Base-by-base conservation (phyloP, 1,139 yeast species). In the Yamadazyma dushanensis region DNA sequence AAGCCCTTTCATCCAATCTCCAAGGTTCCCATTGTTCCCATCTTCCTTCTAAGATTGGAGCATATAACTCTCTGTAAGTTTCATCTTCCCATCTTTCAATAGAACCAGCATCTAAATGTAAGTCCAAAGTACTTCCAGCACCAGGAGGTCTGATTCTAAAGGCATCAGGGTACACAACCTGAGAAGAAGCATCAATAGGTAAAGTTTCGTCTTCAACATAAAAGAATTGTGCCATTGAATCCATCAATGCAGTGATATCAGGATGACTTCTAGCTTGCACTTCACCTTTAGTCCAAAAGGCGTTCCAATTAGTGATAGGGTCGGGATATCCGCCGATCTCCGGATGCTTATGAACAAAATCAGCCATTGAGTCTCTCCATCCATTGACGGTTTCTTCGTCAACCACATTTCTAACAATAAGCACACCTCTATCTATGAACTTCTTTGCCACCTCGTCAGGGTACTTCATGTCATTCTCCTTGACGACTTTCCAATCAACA, bases 21-120 rank as follows among this genome's bases (percentile, higher is more conserved):
- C 55, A 71, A 3, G 77, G 65, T 40, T 73, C 76, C 50, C 59
- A 72, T 3, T 66, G 54, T 49, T 72, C 74, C 77, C 78, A 72
- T 13, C 54, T 39, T 3, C 77, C 78, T 27, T 64, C 65, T 19
- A 66, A 61, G 15, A 73, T 70, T 18, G 55, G 57, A 4, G 49
- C 43, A 46, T 73, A 73, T 16, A 61, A 61, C n/a, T 51, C 48
- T 7, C 71, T 48, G 47, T 71, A 73, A 29, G 50, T 59, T 2
- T 47, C 49, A 24, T 51, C 55, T 44, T 51, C 55, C 55, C 55
- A 51, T 39, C 78, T 53, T 46, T 72, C 78, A 31, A 72, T 55
- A 0, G 74, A 63, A 8, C 76, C 70, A 9, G 73, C 63, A 43
- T 73, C 78, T 8, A 62, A 51, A 40, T 73, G 78, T 13, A 67